phyloP scores from a whole-genome alignment of 1,284 basidiomycete genomes.

The Apiotrichum brassicae region DNA sequence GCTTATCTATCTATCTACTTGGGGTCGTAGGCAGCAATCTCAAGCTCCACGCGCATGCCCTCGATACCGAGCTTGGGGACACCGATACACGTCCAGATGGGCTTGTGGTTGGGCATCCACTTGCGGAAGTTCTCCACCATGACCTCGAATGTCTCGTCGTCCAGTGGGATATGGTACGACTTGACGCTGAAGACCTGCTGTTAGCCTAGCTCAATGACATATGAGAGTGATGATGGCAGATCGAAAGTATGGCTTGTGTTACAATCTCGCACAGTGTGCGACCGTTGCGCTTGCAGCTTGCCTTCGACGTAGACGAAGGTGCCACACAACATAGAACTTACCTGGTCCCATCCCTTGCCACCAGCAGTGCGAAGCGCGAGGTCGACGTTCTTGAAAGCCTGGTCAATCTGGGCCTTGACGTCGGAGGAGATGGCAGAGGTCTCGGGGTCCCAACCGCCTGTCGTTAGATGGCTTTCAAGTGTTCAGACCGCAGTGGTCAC shows the following conservation, averaged over 20 bases:
- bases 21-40: conserved; percentile 21
- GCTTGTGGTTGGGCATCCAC: conserved; percentile 25
- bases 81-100: conserved; percentile 28
- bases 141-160: conserved; percentile 16
- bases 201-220: background rate
- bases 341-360: conserved; percentile 29
- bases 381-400: conserved; percentile 30
- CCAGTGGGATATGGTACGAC: conserved; percentile 25
- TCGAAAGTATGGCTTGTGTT: background rate
- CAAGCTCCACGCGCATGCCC: conserved; percentile 32
- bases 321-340: too few relatives aligned
- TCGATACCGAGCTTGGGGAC: conserved; percentile 18
- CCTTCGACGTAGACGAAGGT: too few relatives aligned
- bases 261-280: too few relatives aligned
- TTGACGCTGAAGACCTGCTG: conserved; percentile 19
- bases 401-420: conserved; percentile 26
- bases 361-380: conserved; percentile 21
- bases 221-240: background rate
- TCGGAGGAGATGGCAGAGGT: conserved; percentile 12
- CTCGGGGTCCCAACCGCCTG: conserved; percentile 28
- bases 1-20: too few relatives aligned
- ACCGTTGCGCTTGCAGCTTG: too few relatives aligned
- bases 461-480: too few relatives aligned
- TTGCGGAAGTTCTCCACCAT: conserved; percentile 22
- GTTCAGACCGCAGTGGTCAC: too few relatives aligned